Evolutionary conservation across 2,329 filamentous ascomycete species (phyloP).

Genomic region (Thermomyces lanuginosus): DNA sequence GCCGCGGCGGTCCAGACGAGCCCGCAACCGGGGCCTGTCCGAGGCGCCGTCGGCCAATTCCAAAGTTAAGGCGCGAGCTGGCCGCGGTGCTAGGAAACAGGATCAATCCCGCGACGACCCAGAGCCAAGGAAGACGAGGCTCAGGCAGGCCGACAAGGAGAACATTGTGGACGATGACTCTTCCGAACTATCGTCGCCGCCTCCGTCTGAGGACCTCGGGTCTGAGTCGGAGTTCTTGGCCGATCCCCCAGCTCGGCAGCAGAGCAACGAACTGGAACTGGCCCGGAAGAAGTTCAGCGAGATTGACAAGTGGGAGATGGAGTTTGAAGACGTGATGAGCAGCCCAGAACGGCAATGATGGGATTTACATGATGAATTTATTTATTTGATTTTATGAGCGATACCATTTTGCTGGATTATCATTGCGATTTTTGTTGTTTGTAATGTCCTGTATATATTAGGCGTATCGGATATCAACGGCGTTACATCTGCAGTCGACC

Average conservation of each 20-base stretch:
- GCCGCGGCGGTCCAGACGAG: conserved; percentile 5
- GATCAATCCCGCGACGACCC: too few relatives aligned
- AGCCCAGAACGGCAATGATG: conserved; percentile 10
- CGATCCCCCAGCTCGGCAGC: conserved; percentile 5
- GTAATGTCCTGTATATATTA: too few relatives aligned
- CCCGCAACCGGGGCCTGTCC: conserved; percentile 8
- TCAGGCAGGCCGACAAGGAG: conserved; percentile 14
- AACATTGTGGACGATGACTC: conserved; percentile 12
- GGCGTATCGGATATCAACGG: too few relatives aligned
- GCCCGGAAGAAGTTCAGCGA: conserved; percentile 26
- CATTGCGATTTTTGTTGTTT: too few relatives aligned
- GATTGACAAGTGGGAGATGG: conserved; percentile 28
- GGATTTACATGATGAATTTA: too few relatives aligned
- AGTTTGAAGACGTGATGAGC: conserved; percentile 26
- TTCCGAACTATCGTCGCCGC: conserved; percentile 19
- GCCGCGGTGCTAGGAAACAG: conserved; percentile 8
- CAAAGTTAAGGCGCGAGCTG: conserved; percentile 7
- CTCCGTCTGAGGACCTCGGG: conserved; percentile 15
- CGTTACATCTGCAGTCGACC: too few relatives aligned
- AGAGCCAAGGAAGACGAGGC: conserved; percentile 3
- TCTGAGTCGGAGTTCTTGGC: conserved; percentile 10
- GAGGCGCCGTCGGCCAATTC: conserved; percentile 11
- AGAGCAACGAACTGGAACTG: conserved; percentile 15
- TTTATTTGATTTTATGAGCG: too few relatives aligned
- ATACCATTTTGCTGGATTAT: too few relatives aligned